These are phyloP conservation scores for Rhizopus delemar DNA, from an alignment of 371 early-diverging fungal species.

Conservation along the genomic window DNA sequence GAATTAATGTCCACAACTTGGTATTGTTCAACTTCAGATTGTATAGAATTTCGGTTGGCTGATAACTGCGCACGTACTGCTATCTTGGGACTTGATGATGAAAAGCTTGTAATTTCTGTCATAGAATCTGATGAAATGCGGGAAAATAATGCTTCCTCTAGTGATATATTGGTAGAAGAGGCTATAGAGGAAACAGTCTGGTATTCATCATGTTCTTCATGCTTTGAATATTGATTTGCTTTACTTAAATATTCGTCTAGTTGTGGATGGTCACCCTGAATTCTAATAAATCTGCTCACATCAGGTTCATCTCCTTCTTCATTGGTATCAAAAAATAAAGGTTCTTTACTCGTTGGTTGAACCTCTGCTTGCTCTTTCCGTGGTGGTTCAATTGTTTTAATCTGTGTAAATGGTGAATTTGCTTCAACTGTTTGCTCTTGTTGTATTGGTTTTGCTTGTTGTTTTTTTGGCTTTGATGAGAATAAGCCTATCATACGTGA, in stretches of 20 bases:
- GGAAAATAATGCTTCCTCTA: slow-evolving; percentile 27
- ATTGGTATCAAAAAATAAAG: not conserved
- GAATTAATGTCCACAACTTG: not conserved
- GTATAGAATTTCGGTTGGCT: not conserved
- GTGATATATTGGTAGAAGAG: slow-evolving; percentile 14
- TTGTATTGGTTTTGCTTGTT: not conserved
- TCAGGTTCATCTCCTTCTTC: slow-evolving; percentile 5
- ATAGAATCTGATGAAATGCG: slow-evolving; percentile 22
- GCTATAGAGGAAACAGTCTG: slow-evolving; percentile 12
- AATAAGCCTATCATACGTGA: slow-evolving; percentile 2
- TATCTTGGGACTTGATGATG: slow-evolving; percentile 18
- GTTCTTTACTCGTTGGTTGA: not conserved
- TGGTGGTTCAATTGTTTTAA: not conserved
- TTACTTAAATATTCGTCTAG: not conserved
- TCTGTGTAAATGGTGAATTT: not conserved
- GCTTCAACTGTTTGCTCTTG: not conserved
- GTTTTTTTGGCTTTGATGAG: not conserved
- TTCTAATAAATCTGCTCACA: slow-evolving; percentile 14
- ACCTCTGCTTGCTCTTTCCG: not conserved
- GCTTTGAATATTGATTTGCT: slow-evolving; percentile 1
- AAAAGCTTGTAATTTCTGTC: slow-evolving; percentile 18
- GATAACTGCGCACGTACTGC: slow-evolving; percentile 11
- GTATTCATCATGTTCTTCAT: slow-evolving; percentile 14
- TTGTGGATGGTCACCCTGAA: slow-evolving; percentile 2
- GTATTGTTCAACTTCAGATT: not conserved